Percentiles rank a stretch among this genome's conserved stretches.
Evolutionary conservation across 1,139 yeast genomes (phyloP).

Genomic region (Ogataea hybrid): DNA sequence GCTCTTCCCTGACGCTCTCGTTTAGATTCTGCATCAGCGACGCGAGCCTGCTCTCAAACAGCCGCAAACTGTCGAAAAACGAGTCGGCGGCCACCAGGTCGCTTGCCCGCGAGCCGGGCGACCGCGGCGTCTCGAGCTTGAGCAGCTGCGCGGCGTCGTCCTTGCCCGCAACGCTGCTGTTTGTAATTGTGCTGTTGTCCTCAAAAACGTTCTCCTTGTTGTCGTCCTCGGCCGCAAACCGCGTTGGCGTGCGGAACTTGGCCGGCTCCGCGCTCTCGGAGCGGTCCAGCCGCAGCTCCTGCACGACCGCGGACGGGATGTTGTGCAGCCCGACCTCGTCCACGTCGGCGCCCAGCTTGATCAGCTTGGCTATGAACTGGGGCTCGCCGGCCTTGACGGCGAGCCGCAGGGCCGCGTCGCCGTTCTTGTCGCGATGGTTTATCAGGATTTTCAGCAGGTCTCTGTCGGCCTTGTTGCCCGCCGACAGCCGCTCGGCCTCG

Average conservation of each 20-base stretch:
- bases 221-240: slow-evolving; percentile 15
- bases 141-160: slow-evolving; percentile 16
- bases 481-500: slow-evolving; percentile 29
- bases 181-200: slow-evolving; percentile 11
- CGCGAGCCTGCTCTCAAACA: slow-evolving; percentile 21
- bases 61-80: slow-evolving; percentile 15
- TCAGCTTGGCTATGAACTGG: slow-evolving; percentile 36
- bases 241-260: not conserved
- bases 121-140: slow-evolving; percentile 6
- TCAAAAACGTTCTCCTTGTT: slow-evolving; percentile 30
- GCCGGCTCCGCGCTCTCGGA: not conserved
- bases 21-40: slow-evolving; percentile 47
- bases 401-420: slow-evolving; percentile 67
- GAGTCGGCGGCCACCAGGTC: not conserved
- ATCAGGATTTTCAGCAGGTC: slow-evolving; percentile 59
- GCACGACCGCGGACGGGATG: slow-evolving; percentile 23
- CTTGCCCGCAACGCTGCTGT: slow-evolving; percentile 3
- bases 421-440: slow-evolving; percentile 67
- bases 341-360: slow-evolving; percentile 42
- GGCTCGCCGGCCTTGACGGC: slow-evolving; percentile 46
- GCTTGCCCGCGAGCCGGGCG: not conserved
- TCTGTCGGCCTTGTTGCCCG: slow-evolving; percentile 25
- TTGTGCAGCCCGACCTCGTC: slow-evolving; percentile 19
- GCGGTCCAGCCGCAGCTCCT: slow-evolving; percentile 7
- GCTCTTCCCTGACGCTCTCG: slow-evolving; percentile 40